Base-by-base conservation (phyloP, 2,329 filamentous ascomycete genomes). In the Penicillium crustosum region DNA sequence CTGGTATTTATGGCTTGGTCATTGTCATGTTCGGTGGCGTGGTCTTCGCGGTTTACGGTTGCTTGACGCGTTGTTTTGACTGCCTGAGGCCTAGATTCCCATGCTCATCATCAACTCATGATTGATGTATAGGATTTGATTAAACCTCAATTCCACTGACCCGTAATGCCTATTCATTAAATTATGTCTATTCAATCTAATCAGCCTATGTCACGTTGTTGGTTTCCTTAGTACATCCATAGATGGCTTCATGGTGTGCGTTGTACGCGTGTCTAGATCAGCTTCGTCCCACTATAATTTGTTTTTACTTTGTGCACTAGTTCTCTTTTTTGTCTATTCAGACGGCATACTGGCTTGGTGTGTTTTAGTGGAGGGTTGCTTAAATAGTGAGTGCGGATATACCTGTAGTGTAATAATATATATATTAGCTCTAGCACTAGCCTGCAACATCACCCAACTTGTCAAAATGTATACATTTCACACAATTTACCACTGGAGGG, bases 291-390 rank as follows among this genome's bases (percentile, higher is more conserved):
- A 23, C 10, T 4, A 7, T 47, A 12, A 2, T 4, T 23, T 10
- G n/a, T 3, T 7, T 48, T 35, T 7, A n/a, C 2, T 8, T 39
- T 2, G 9, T 39, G 12, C 2, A 5, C 4, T 3, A 4, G 2
- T 3, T 39, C 9, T 21, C 36, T 2, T 12, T 6, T 5, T 10
- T 39, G 9, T 19, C n/a, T 2, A 5, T 19, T 39, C 12, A 9
- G 3, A 10, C 2, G n/a, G 9, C 0, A 2, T 21, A 3, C 0
- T 19, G 9, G 2, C n/a, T 21, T 5, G 9, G 5, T 3, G 36
- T 39, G n/a, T 2, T 21, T 19, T 6, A 1, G 9, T 12, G 9
- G 10, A 6, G n/a, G 15, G 15, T 35, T 35, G 31, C 4, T 2
- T 13, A 15, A 33, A 33, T 15, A 12, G 13, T 6, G 12, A 6